These are phyloP conservation scores for Vigna radiata DNA, from an alignment of 306 rosid species.

Conservation along the genomic window DNA sequence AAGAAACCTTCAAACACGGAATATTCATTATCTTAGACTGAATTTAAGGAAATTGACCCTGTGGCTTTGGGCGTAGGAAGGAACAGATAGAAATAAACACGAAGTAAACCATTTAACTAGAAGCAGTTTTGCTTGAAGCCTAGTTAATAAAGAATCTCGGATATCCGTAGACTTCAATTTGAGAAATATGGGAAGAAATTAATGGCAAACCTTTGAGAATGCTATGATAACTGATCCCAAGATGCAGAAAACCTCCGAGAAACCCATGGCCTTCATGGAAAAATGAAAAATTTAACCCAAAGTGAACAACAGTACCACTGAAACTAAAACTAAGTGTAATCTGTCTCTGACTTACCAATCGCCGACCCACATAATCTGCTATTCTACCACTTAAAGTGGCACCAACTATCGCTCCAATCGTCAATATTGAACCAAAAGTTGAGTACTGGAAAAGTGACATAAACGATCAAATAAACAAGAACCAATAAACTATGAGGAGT, in stretches of 20 bases:
- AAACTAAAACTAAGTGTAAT: background rate
- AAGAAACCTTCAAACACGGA: conserved; percentile 62
- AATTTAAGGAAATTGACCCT: background rate
- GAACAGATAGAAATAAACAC: no score
- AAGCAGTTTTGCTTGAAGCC: background rate
- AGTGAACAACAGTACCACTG: background rate
- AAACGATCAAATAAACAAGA: background rate
- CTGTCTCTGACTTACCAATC: conserved; percentile 63
- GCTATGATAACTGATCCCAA: conserved; percentile 74
- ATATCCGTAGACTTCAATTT: background rate
- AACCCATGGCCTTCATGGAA: conserved; percentile 71
- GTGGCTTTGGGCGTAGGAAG: no score
- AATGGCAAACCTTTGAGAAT: conserved; percentile 61
- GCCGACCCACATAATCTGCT: conserved; percentile 80
- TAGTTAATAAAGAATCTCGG: background rate
- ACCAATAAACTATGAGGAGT: no score
- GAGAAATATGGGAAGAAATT: background rate
- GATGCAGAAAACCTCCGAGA: conserved; percentile 73
- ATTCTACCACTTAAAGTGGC: conserved; percentile 74
- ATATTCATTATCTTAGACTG: conserved; percentile 24
- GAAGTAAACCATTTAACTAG: background rate
- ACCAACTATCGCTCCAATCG: conserved; percentile 89
- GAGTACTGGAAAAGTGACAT: conserved; percentile 59
- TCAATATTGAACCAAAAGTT: conserved; percentile 82
- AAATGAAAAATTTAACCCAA: conserved; percentile 35